These are phyloP conservation scores for Biscutella laevigata DNA, from an alignment of 441 rosid species.

Conservation along the genomic window DNA sequence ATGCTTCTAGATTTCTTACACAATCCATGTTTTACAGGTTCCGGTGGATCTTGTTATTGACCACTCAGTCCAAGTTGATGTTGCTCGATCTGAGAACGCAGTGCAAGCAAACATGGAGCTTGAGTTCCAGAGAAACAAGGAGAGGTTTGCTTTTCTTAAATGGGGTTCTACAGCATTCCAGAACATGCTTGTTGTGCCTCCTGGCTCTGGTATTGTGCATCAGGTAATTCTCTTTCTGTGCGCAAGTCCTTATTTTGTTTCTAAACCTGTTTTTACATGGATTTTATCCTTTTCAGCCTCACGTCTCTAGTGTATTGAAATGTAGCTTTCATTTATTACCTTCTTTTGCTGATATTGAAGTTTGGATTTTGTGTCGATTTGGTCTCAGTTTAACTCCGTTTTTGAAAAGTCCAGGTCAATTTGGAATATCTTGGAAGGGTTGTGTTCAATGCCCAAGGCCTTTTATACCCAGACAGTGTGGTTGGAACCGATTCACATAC, in stretches of 20 bases:
- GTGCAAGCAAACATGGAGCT: slow-evolving; percentile 93
- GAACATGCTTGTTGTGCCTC: slow-evolving; percentile 99
- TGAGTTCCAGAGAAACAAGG: slow-evolving; percentile 94
- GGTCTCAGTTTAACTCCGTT: slow-evolving; percentile 4
- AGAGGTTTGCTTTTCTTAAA: slow-evolving; percentile 93
- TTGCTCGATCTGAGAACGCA: slow-evolving; percentile 85
- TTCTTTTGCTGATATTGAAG: background rate
- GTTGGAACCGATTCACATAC: slow-evolving; percentile 99
- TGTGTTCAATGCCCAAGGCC: slow-evolving; percentile 73
- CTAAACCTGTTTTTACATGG: background rate
- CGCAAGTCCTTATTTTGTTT: background rate
- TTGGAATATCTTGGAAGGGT: slow-evolving; percentile 96
- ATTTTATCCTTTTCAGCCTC: background rate
- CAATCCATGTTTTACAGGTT: slow-evolving; percentile 35
- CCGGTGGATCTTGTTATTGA: slow-evolving; percentile 99
- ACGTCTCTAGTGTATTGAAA: background rate
- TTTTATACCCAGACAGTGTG: slow-evolving; percentile 92
- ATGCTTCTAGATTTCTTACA: slow-evolving; percentile 6
- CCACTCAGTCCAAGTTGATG: slow-evolving; percentile 98
- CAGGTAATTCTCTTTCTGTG: slow-evolving; percentile 43
- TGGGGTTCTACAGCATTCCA: slow-evolving; percentile 93
- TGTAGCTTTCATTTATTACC: background rate
- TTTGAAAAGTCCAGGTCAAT: slow-evolving; percentile 68
- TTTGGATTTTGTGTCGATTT: background rate
- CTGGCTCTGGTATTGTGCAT: slow-evolving; percentile 98